phyloP scores from a whole-genome alignment of 768 basidiomycete species.

The Trametes cingulata region DNA sequence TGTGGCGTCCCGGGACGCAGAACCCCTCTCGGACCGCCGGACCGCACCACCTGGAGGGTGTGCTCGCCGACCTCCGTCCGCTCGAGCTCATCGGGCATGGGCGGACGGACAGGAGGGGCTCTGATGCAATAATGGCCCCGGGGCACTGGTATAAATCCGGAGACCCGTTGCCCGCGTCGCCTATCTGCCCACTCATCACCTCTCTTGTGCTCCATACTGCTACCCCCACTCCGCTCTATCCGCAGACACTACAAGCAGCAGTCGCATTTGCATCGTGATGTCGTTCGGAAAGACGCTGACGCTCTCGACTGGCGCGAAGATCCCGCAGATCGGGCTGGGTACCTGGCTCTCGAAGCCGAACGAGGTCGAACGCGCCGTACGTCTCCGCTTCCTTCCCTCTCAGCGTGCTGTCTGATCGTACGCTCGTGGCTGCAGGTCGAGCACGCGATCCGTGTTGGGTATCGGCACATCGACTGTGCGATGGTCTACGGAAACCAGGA shows the following conservation, averaged over 20 bases:
- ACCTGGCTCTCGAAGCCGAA: conserved; percentile 78
- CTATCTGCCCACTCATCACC: conserved; percentile 2
- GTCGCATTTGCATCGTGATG: conserved; percentile 32
- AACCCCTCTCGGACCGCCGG: conserved; percentile 14
- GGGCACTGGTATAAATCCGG: conserved; percentile 10
- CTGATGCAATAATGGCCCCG: conserved; percentile 11
- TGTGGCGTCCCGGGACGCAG: neutral
- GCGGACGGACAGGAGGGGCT: neutral
- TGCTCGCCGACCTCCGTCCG: neutral
- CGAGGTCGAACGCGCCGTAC: conserved; percentile 74
- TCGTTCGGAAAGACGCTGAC: conserved; percentile 41
- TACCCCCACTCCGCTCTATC: neutral
- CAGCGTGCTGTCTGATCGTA: conserved; percentile 21
- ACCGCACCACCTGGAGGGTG: neutral
- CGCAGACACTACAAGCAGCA: neutral
- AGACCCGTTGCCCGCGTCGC: neutral
- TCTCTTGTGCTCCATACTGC: neutral
- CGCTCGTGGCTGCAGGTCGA: conserved; percentile 53
- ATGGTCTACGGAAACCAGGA: conserved; percentile 79
- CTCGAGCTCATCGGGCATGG: neutral
- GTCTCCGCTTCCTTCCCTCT: conserved; percentile 16
- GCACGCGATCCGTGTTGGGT: conserved; percentile 71
- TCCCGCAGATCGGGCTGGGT: conserved; percentile 82
- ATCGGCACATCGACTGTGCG: conserved; percentile 85
- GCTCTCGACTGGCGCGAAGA: conserved; percentile 48